phyloP scores from a whole-genome alignment of 208 protist genomes.

The Naegleria lovaniensis region DNA sequence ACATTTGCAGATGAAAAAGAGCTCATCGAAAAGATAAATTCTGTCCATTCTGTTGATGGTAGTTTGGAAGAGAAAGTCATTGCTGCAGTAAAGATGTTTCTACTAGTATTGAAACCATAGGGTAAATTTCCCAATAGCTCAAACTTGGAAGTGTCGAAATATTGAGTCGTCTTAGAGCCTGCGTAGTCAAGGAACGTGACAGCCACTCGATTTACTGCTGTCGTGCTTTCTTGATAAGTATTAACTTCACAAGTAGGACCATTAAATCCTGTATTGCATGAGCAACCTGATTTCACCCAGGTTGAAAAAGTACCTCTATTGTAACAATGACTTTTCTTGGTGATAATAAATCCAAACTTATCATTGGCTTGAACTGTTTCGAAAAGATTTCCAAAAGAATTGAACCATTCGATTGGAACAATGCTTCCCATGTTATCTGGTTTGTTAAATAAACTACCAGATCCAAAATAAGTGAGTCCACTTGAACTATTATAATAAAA shows the following conservation, averaged over 20 bases:
- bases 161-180: not conserved
- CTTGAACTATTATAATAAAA: not conserved
- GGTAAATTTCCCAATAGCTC: not conserved
- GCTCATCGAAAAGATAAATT: not conserved
- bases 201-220: not conserved
- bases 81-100: not conserved
- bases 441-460: not conserved
- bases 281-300: not conserved
- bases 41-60: not conserved
- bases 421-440: not conserved
- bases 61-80: not conserved
- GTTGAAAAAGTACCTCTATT: not conserved
- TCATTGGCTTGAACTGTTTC: not conserved
- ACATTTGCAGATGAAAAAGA: not conserved
- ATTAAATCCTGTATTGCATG: not conserved
- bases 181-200: not conserved
- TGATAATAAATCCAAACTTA: not conserved
- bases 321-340: not conserved
- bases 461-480: not conserved
- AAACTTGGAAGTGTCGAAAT: not conserved
- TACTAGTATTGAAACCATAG: not conserved
- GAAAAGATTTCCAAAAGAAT: not conserved
- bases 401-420: not conserved
- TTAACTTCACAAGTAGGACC: not conserved
- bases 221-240: not conserved